phyloP scores from a whole-genome alignment of 2,329 filamentous ascomycete genomes.

The Paramyrothecium roridum region DNA sequence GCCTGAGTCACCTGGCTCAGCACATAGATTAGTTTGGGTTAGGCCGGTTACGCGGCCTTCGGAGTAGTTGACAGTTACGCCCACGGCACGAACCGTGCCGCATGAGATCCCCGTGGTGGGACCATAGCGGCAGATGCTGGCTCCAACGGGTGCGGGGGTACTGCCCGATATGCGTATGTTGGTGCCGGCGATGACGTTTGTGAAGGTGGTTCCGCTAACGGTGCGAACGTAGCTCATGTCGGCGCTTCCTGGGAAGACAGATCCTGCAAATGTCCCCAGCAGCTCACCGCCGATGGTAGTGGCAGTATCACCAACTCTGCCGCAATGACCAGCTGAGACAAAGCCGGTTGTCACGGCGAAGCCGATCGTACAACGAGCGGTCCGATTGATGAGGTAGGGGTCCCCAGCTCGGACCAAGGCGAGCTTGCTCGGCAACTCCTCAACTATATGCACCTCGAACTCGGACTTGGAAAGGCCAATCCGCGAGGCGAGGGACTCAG shows the following conservation, averaged over 20 bases:
- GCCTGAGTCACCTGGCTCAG: constrained; percentile 38
- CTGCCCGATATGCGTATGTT: constrained; percentile 1
- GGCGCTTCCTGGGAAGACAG: constrained; percentile 5
- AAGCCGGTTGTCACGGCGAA: constrained; percentile 6
- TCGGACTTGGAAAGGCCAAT: constrained; percentile 7
- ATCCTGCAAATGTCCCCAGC: constrained; percentile 3
- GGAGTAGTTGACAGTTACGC: constrained; percentile 20
- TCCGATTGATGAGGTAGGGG: constrained; percentile 7
- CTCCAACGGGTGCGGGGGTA: constrained; percentile 3
- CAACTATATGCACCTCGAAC: constrained; percentile 6
- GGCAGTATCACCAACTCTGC: background rate
- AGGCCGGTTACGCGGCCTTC: constrained; percentile 35
- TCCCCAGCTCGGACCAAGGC: constrained; percentile 5
- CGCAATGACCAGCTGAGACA: constrained; percentile 8
- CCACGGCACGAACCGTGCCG: constrained; percentile 1
- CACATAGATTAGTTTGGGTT: constrained; percentile 35
- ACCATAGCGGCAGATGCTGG: constrained; percentile 8
- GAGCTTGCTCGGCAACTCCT: constrained; percentile 4
- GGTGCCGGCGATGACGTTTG: background rate
- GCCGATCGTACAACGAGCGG: constrained; percentile 7
- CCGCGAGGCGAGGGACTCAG: constrained; percentile 5
- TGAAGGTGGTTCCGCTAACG: background rate
- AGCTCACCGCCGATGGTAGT: constrained; percentile 1
- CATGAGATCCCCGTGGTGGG: constrained; percentile 4
- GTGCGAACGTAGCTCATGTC: constrained; percentile 4